Base-by-base conservation (phyloP, 2,329 filamentous ascomycete genomes). In the Colletotrichum theobromicola region DNA sequence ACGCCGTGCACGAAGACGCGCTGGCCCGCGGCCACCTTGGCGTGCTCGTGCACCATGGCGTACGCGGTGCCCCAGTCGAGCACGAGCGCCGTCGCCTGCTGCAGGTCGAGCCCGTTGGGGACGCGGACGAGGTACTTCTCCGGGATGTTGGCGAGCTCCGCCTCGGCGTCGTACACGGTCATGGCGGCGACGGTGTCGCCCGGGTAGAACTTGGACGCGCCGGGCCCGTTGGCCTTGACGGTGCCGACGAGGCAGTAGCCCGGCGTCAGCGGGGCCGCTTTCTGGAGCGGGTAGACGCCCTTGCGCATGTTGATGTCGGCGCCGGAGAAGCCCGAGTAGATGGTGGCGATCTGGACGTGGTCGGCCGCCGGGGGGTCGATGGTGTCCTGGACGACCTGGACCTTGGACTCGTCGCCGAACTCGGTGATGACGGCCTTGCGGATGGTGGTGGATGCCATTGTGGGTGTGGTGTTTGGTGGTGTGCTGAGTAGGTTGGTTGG, bases 1-100 rank as follows among this genome's bases (percentile, higher is more conserved):
- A 88, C 79, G 42, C 87, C 87, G 78, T 89, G 88, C 21, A 89
- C 79, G 77, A 89, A 89, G 58, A 89, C 87, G 26, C 84, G 83
- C 69, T 88, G 83, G 34, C 87, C 87, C 32, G 81, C 79, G 1
- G 79, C 63, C 2, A 89, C 85, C 35, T 84, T 82, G 4, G 85
- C 86, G 4, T 76, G 76, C 50, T 80, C 83, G 26, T 82, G 74
- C 10, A 85, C 82, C 78, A 87, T 81, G 15, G 79, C 80, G 70
- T 83, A 85, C 1, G 85, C 85, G 1, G 85, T 85, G 34, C 76
- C 83, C 88, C 88, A 89, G 79, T 89, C 87, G 2, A 86, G 81
- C 2, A 84, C 68, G 21, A 89, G 71, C 4, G 85, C 84, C 0
- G 83, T 79, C 0, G 85, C 87, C 75, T 86, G 82, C 42, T 82